Conservation (phyloP, 148 eudicot genomes). For the Dianthus caryophyllus region DNA sequence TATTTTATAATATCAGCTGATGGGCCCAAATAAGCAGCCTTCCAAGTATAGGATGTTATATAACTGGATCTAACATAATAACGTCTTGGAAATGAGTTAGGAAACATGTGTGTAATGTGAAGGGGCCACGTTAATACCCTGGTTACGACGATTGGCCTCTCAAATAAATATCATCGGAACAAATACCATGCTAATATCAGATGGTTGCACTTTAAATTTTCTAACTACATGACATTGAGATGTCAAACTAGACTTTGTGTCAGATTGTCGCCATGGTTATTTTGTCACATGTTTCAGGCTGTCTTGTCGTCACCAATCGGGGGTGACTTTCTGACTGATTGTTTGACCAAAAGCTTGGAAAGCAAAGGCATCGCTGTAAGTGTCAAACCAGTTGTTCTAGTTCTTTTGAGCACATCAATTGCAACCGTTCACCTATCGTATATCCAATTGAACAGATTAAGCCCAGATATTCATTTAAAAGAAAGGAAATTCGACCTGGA, state of each 20-base stretch:
- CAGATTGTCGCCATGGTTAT: background rate
- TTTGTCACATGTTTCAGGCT: conserved; percentile 42
- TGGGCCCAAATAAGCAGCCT: no score
- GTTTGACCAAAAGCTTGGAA: conserved; percentile 95
- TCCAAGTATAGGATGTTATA: no score
- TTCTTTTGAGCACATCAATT: conserved; percentile 4
- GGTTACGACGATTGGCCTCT: no score
- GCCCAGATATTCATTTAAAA: conserved; percentile 91
- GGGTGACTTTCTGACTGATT: conserved; percentile 89
- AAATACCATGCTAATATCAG: background rate
- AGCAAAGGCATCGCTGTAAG: conserved; percentile 87
- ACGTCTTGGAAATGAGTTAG: no score
- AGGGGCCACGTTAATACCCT: no score
- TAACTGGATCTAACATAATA: no score
- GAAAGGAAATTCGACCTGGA: conserved; percentile 91
- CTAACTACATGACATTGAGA: background rate
- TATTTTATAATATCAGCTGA: no score
- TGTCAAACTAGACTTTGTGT: background rate
- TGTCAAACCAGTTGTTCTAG: conserved; percentile 6
- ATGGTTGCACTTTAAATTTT: background rate
- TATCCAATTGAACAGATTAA: conserved; percentile 51
- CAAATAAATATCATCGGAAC: no score
- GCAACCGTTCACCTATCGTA: conserved; percentile 1
- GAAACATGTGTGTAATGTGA: no score
- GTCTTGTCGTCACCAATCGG: conserved; percentile 82